phyloP scores from a whole-genome alignment of 177 flowering plant genomes.

The Tripterygium wilfordii region DNA sequence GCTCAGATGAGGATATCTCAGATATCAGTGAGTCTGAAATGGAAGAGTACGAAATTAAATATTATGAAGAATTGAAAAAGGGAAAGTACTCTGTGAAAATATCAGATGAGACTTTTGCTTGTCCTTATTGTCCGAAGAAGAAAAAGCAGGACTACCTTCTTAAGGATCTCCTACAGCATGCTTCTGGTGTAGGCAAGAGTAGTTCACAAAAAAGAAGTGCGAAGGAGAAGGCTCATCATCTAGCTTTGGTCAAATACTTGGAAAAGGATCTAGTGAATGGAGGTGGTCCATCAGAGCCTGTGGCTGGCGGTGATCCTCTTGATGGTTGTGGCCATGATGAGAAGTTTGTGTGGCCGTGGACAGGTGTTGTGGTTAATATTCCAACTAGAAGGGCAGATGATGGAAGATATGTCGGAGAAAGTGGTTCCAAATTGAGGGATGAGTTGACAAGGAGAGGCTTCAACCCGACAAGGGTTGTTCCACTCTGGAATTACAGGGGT shows the following conservation, averaged over 20 bases:
- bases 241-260: conserved; percentile 56
- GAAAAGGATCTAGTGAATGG: conserved; percentile 34
- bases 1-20: conserved; percentile 55
- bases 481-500: conserved; percentile 83
- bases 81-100: conserved; percentile 42
- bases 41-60: conserved; percentile 39
- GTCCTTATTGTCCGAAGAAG: conserved; percentile 77
- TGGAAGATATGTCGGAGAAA: conserved; percentile 68
- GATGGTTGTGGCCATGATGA: conserved; percentile 38
- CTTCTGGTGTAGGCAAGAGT: conserved; percentile 54
- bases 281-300: conserved; percentile 25
- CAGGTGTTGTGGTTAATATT: conserved; percentile 69
- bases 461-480: conserved; percentile 65
- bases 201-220: conserved; percentile 45
- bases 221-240: conserved; percentile 64
- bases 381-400: conserved; percentile 47
- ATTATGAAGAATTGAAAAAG: conserved; percentile 50
- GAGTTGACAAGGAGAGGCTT: conserved; percentile 56
- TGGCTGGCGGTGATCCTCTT: conserved; percentile 22
- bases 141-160: conserved; percentile 41
- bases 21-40: conserved; percentile 75
- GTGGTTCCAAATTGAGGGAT: conserved; percentile 76
- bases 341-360: conserved; percentile 76
- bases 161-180: conserved; percentile 76
- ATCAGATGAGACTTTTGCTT: conserved; percentile 36